Evolutionary conservation across 192 early-diverging fungal species (phyloP).

Genomic region (Backusella psychrophila): DNA sequence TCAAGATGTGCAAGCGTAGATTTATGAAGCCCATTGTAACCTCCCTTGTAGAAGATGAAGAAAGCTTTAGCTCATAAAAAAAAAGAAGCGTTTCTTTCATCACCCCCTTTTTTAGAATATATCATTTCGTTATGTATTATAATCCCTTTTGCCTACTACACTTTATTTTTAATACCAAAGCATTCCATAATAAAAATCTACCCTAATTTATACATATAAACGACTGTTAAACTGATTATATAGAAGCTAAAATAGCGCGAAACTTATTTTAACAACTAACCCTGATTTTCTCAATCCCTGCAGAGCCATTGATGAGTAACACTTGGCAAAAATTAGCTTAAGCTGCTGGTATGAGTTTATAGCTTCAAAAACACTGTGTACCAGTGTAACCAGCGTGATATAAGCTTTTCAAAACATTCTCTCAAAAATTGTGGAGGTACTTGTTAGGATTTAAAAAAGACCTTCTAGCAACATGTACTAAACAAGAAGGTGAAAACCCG

Average conservation of each 20-base stretch:
- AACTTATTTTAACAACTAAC: not conserved
- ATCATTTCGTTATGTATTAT: not conserved
- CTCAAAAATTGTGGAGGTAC: not conserved
- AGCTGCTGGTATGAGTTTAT: not conserved
- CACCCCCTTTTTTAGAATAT: not conserved
- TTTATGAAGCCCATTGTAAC: constrained; percentile 20
- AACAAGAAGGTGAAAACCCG: not conserved
- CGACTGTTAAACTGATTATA: not conserved
- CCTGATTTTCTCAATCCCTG: not conserved
- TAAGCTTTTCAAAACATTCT: not conserved
- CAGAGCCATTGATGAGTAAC: not conserved
- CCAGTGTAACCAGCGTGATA: not conserved
- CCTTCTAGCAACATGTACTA: not conserved
- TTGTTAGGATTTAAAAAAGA: not conserved
- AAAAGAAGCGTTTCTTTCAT: not conserved
- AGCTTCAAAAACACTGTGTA: not conserved
- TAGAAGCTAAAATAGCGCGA: not conserved
- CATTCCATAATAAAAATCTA: not conserved
- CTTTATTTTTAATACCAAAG: not conserved
- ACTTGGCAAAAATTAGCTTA: not conserved
- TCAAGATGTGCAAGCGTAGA: constrained; percentile 46
- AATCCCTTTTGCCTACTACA: not conserved
- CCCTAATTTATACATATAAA: not conserved
- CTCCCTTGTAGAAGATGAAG: constrained; percentile 2
- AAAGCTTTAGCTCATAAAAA: not conserved